These are phyloP conservation scores for Meripilus lineatus DNA, from an alignment of 1,284 basidiomycete genomes.

Conservation along the genomic window DNA sequence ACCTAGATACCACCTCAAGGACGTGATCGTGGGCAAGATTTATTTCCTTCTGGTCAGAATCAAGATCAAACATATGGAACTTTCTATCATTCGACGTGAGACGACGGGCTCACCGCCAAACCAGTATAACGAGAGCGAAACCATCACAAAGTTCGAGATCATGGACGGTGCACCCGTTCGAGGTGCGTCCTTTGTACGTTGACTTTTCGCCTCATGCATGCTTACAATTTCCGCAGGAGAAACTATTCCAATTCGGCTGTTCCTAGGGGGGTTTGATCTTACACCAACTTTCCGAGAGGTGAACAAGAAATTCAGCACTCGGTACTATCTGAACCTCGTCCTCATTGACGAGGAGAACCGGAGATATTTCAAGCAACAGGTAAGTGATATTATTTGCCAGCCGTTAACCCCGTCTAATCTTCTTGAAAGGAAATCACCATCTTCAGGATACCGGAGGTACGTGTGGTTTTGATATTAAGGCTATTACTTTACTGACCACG, in stretches of 20 bases:
- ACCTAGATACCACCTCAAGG: constrained; percentile 94
- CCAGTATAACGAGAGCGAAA: constrained; percentile 98
- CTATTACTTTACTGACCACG: background rate
- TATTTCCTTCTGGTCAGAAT: constrained; percentile 98
- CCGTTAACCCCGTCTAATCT: background rate
- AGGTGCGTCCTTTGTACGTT: constrained; percentile 49
- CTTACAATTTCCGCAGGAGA: constrained; percentile 69
- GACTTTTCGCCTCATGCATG: no score
- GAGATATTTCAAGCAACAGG: constrained; percentile 92
- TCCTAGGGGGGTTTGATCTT: constrained; percentile 96
- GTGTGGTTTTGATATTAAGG: constrained; percentile 13
- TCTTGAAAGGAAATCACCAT: constrained; percentile 59
- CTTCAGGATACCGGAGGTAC: constrained; percentile 71
- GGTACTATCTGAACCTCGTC: constrained; percentile 96
- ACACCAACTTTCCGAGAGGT: constrained; percentile 99
- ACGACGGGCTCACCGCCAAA: constrained; percentile 96
- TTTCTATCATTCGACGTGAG: constrained; percentile 96
- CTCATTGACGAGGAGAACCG: constrained; percentile 98
- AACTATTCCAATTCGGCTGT: constrained; percentile 96
- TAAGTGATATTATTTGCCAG: constrained; percentile 18
- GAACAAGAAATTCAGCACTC: constrained; percentile 97
- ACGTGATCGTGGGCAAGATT: constrained; percentile 99
- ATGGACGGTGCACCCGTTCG: constrained; percentile 97
- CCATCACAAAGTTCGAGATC: constrained; percentile 99
- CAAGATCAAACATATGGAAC: constrained; percentile 99